These are phyloP conservation scores for Umbelopsis isabellina DNA, from an alignment of 192 early-diverging fungal species.

Conservation along the genomic window DNA sequence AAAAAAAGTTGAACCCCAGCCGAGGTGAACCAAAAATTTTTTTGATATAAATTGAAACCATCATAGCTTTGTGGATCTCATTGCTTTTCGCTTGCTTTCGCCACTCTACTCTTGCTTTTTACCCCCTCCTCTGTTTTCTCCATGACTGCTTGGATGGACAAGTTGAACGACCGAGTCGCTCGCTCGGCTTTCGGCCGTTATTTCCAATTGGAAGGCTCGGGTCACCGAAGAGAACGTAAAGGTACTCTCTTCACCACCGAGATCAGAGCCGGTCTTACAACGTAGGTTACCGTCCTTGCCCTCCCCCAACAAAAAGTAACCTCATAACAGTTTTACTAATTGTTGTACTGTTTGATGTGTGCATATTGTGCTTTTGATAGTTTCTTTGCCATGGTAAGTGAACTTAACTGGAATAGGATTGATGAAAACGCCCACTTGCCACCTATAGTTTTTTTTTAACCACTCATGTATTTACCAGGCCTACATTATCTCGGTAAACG, in stretches of 20 bases:
- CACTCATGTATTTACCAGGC: conserved; percentile 35
- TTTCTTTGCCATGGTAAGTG: conserved; percentile 41
- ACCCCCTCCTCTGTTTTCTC: conserved; percentile 1
- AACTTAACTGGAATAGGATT: not conserved
- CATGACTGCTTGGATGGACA: conserved; percentile 54
- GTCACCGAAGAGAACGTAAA: conserved; percentile 54
- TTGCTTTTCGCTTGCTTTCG: not conserved
- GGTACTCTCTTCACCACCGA: conserved; percentile 70
- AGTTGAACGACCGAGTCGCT: conserved; percentile 61
- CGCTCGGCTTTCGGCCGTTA: conserved; percentile 58
- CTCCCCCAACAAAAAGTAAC: not conserved
- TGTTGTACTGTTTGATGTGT: not conserved
- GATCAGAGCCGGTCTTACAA: conserved; percentile 68
- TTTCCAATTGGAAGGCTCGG: conserved; percentile 67
- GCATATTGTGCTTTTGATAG: not conserved
- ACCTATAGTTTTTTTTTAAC: not conserved
- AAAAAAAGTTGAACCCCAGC: too few species aligned
- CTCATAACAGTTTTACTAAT: not conserved
- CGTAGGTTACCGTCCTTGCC: not conserved
- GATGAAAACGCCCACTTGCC: not conserved
- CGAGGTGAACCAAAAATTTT: too few species aligned
- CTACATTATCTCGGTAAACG: conserved; percentile 75
- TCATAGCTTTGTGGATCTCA: too few species aligned
- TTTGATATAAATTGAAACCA: too few species aligned
- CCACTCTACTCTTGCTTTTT: not conserved